Evolutionary conservation across 2,329 filamentous ascomycete species (phyloP).

Genomic region (Diaporthe eres): DNA sequence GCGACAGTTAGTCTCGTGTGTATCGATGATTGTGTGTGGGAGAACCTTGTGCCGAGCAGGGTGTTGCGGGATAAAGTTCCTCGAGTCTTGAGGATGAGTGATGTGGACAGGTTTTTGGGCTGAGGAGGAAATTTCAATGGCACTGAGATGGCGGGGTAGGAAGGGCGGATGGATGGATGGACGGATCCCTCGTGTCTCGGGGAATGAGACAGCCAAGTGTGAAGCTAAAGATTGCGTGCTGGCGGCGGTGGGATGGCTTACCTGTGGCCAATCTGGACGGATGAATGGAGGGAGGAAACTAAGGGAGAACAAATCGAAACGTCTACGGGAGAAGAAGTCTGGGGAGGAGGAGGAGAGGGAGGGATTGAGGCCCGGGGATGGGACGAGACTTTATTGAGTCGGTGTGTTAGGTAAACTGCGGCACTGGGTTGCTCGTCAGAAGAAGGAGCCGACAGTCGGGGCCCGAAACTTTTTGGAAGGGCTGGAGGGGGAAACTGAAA

Average conservation of each 20-base stretch:
- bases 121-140: constrained; percentile 5
- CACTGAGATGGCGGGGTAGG: constrained; percentile 29
- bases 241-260: constrained; percentile 45
- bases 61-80: neutral
- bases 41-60: neutral
- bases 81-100: constrained; percentile 7
- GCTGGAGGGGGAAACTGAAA: constrained; percentile 8
- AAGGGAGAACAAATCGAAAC: constrained; percentile 7
- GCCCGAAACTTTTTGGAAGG: constrained; percentile 27
- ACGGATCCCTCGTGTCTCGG: constrained; percentile 17
- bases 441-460: constrained; percentile 33
- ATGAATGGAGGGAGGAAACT: neutral
- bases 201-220: constrained; percentile 33
- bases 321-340: constrained; percentile 20
- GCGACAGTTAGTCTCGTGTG: constrained; percentile 25
- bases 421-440: constrained; percentile 12
- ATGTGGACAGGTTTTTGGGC: neutral
- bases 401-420: constrained; percentile 12
- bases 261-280: constrained; percentile 32
- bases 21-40: neutral
- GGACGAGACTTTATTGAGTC: constrained; percentile 31
- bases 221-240: constrained; percentile 41
- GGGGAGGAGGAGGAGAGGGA: neutral
- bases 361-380: constrained; percentile 1
- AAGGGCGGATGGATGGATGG: neutral